phyloP scores from a whole-genome alignment of 495 filamentous ascomycete genomes.

The Letharia columbiana region DNA sequence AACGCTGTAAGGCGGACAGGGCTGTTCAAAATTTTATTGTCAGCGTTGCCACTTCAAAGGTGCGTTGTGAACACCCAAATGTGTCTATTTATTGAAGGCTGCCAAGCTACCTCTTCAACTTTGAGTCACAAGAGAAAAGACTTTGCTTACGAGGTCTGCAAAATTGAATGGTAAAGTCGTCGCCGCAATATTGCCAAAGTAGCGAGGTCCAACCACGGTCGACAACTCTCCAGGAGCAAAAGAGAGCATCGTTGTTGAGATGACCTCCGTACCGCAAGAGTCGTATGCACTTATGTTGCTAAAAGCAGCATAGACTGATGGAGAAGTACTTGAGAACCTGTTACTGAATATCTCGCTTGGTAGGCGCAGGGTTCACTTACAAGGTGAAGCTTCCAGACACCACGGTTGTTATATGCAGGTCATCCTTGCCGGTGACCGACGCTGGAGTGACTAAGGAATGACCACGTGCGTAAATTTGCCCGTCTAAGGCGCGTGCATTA shows the following conservation, averaged over 20 bases:
- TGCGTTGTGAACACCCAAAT: no score
- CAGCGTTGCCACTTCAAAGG: no score
- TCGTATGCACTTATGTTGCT: constrained; percentile 5
- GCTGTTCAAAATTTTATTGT: not conserved
- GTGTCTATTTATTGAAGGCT: no score
- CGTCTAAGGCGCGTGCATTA: not conserved
- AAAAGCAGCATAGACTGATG: constrained; percentile 12
- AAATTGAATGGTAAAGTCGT: not conserved
- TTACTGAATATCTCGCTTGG: not conserved
- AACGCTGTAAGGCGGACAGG: not conserved
- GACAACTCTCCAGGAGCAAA: constrained; percentile 16
- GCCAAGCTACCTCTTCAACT: no score
- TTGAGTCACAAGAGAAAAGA: no score
- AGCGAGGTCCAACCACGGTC: constrained; percentile 6
- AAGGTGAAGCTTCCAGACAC: constrained; percentile 1
- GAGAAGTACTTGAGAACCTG: not conserved
- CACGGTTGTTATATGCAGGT: not conserved
- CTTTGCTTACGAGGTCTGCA: not conserved
- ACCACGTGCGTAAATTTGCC: not conserved
- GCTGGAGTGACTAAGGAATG: not conserved
- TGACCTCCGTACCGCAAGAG: constrained; percentile 1
- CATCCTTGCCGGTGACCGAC: not conserved
- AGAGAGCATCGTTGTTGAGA: constrained; percentile 10
- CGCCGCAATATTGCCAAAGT: not conserved
- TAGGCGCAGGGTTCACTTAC: not conserved